These are phyloP conservation scores for Ganoderma resinaceum DNA, from an alignment of 1,284 basidiomycete species.

Conservation along the genomic window DNA sequence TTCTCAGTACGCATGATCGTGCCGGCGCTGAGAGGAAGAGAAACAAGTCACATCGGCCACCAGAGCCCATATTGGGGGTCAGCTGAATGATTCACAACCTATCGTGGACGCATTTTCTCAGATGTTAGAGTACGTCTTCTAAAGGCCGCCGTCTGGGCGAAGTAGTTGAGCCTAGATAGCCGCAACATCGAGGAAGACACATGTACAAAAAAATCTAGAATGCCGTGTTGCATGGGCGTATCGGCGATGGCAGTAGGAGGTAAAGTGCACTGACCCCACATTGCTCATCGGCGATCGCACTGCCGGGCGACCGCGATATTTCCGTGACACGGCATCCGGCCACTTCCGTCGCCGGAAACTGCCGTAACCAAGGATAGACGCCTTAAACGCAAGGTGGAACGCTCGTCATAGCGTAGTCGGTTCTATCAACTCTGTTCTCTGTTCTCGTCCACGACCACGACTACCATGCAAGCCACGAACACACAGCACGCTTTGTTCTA, in stretches of 20 bases:
- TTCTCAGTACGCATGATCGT: constrained; percentile 16
- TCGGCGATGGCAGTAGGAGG: not conserved
- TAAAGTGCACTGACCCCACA: not conserved
- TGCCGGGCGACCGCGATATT: not conserved
- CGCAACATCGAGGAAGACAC: not conserved
- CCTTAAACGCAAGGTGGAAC: not conserved
- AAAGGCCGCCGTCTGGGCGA: not conserved
- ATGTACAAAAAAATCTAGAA: not conserved
- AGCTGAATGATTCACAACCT: constrained; percentile 19
- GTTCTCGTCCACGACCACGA: too few species aligned
- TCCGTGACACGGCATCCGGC: not conserved
- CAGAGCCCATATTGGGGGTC: constrained; percentile 9
- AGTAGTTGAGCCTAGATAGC: not conserved
- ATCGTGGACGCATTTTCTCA: constrained; percentile 26
- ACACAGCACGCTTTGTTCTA: too few species aligned
- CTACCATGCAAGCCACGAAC: too few species aligned
- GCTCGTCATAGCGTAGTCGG: too few species aligned
- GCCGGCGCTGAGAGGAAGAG: not conserved
- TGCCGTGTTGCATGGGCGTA: not conserved
- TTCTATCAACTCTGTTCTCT: too few species aligned
- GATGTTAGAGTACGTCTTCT: not conserved
- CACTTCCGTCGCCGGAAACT: not conserved
- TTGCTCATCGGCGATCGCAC: too few species aligned
- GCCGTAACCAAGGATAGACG: not conserved
- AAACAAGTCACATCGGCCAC: constrained; percentile 7